Percentiles rank a stretch among this genome's conserved stretches.
Evolutionary conservation across 148 eudicot species (phyloP).

Genomic region (Beta vulgaris): DNA sequence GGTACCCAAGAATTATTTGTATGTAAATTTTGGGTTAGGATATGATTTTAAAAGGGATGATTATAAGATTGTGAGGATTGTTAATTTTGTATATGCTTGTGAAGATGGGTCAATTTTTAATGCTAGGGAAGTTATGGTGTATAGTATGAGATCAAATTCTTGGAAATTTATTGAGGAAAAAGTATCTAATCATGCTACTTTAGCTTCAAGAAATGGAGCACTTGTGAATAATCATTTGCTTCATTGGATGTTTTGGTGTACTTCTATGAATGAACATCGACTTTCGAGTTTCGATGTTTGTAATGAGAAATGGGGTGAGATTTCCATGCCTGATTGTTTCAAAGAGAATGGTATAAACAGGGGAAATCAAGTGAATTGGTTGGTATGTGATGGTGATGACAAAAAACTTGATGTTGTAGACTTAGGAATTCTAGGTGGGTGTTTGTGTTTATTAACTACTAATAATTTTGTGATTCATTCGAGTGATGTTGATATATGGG

Average conservation of each 20-base stretch:
- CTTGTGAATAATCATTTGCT: conserved; percentile 12
- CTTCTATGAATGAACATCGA: neutral
- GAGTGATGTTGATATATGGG: conserved; percentile 5
- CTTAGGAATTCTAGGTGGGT: neutral
- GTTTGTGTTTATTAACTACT: conserved; percentile 8
- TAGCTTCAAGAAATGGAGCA: conserved; percentile 9
- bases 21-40: conserved; percentile 20
- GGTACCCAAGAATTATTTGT: neutral
- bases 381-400: neutral
- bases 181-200: neutral
- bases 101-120: neutral
- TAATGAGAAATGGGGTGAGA: conserved; percentile 14
- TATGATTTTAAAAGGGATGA: conserved; percentile 9
- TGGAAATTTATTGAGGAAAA: conserved; percentile 18
- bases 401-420: conserved; percentile 5
- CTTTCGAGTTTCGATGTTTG: conserved; percentile 17
- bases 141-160: conserved; percentile 12
- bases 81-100: conserved; percentile 1
- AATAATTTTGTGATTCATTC: neutral
- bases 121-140: conserved; percentile 22
- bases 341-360: neutral
- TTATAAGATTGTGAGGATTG: conserved; percentile 7
- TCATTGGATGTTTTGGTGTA: conserved; percentile 17
- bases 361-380: neutral
- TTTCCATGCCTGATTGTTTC: conserved; percentile 2